These are phyloP conservation scores for Plenodomus biglobosus DNA, from an alignment of 2,329 filamentous ascomycete species.

Conservation along the genomic window DNA sequence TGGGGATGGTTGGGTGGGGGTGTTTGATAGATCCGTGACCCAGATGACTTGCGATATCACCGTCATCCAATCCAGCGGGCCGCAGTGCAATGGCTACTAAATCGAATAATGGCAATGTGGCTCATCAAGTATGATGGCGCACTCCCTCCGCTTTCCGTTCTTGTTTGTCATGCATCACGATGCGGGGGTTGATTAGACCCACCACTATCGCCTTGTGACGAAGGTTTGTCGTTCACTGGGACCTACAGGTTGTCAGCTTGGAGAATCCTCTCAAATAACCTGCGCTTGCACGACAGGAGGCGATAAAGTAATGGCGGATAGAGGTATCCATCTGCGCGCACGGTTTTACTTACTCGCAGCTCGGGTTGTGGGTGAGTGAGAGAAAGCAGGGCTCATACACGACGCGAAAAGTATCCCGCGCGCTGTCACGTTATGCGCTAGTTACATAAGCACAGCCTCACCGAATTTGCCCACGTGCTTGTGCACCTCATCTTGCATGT, in stretches of 20 bases:
- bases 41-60: conserved; percentile 18
- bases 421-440: conserved; percentile 22
- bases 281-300: neutral
- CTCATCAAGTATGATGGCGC: conserved; percentile 28
- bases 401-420: conserved; percentile 16
- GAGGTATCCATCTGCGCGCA: neutral
- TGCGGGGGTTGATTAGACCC: conserved; percentile 27
- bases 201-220: conserved; percentile 24
- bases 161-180: conserved; percentile 31
- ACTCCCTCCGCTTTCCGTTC: conserved; percentile 43
- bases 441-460: conserved; percentile 5
- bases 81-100: conserved; percentile 21
- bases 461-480: neutral
- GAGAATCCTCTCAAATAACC: neutral
- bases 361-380: conserved; percentile 27
- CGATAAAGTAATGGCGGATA: neutral
- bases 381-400: conserved; percentile 8
- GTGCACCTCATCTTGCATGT: too few species aligned
- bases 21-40: conserved; percentile 9
- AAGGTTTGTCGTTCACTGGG: conserved; percentile 32
- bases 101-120: conserved; percentile 9
- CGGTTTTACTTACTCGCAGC: conserved; percentile 27
- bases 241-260: conserved; percentile 19
- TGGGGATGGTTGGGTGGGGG: conserved; percentile 24
- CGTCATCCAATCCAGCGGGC: neutral